Conservation (phyloP, 257 asterid species). For the Eucommia ulmoides region DNA sequence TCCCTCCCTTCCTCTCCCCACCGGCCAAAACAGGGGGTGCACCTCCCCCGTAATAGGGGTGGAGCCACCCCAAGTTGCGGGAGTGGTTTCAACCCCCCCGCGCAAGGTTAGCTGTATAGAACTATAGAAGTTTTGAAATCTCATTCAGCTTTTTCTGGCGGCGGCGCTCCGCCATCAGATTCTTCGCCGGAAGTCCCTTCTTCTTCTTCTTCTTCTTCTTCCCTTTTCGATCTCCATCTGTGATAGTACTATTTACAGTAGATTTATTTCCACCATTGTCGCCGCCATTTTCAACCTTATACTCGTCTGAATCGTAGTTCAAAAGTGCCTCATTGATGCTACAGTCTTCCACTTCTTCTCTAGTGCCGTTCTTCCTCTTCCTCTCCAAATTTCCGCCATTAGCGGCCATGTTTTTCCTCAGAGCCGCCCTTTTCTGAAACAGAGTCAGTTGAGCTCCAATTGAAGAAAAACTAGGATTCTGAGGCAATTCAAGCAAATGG, state of each 20-base stretch:
- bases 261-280: not conserved
- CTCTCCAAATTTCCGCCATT: not conserved
- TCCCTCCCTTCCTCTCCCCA: too few species aligned
- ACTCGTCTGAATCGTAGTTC: not conserved
- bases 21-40: too few species aligned
- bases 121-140: too few species aligned
- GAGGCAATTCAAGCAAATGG: not conserved
- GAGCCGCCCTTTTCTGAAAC: not conserved
- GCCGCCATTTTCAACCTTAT: not conserved
- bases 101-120: too few species aligned
- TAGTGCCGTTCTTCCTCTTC: not conserved
- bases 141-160: not conserved
- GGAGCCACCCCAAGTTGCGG: too few species aligned
- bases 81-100: too few species aligned
- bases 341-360: not conserved
- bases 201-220: too few species aligned
- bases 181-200: not conserved
- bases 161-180: not conserved
- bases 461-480: not conserved
- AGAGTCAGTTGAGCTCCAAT: not conserved
- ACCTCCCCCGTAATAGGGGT: too few species aligned
- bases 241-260: not conserved
- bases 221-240: not conserved
- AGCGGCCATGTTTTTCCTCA: not conserved
- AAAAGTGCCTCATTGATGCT: not conserved